Evolutionary conservation across 768 basidiomycete species (phyloP), one percentile per base, ranked within the genome.

Genomic region (Gautieria morchelliformis): DNA sequence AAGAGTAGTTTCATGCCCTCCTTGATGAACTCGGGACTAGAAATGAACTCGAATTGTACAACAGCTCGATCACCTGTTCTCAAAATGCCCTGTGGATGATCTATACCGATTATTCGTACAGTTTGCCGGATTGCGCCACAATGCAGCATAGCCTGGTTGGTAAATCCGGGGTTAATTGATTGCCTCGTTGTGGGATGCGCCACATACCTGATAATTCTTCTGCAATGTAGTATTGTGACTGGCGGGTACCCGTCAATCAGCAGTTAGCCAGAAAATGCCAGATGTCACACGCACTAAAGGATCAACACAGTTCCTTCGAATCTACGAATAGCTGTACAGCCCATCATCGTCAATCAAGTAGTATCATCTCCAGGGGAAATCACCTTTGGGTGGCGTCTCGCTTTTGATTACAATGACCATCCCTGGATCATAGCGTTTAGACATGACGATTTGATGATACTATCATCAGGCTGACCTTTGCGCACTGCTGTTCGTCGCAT

Each of bases 221-320:
- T 96, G 93, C 61, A 96, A 75, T 22, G 93, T 96, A 44, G 91
- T 93, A 65, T 93, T 93, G 69, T 93, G 91, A 65, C 88, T 91
- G 46, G 11, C 42, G 32, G 11, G 5, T 20, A 59, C 24, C 3
- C 40, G 60, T 19, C 40, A 12, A 45, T 20, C 55, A 46, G 60
- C 42, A 19, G 58, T 55, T 22, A 15, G 24, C 4, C 17, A 14
- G 40, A 53, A 42, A 48, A 24, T 4, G 19, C 19, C 19, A 39
- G 24, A 48, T 39, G 15, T 9, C 56, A 20, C 10, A 72, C 86
- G 63, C 72, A 91, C 89, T 95, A 96, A 56, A 99, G 71, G 51
- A 98, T 87, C 55, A 99, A 78, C 6, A 95, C 89, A 69, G 93
- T 89, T 14, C 93, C 95, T 68, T 98, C 91, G 65, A 99, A 99